Percentiles rank a stretch among this genome's conserved stretches.
phyloP scores from a whole-genome alignment of 1,284 basidiomycete genomes.

The Ceratobasidium sp. region DNA sequence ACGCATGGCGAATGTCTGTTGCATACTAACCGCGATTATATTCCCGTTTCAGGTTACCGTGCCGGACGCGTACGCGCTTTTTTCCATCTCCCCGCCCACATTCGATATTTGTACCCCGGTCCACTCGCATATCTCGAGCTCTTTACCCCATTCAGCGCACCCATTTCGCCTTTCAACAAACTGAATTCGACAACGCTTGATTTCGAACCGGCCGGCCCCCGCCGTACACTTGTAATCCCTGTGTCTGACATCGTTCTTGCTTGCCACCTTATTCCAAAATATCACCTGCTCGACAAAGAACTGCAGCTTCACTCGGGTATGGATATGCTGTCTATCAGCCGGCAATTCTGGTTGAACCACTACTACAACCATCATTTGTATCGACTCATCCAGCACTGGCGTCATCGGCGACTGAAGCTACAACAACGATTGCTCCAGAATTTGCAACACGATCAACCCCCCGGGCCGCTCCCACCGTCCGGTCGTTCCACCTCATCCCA shows the following conservation, averaged over 20 bases:
- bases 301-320: background rate
- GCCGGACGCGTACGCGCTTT: constrained; percentile 13
- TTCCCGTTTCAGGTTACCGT: constrained; percentile 1
- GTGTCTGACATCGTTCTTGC: constrained; percentile 7
- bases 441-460: background rate
- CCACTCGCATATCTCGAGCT: constrained; percentile 34
- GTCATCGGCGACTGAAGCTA: background rate
- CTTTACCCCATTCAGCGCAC: background rate
- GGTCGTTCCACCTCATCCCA: no score
- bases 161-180: background rate
- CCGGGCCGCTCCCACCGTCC: no score
- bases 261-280: constrained; percentile 20
- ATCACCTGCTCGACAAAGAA: background rate
- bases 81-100: constrained; percentile 3
- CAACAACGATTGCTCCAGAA: background rate
- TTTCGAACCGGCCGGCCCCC: background rate
- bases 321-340: background rate
- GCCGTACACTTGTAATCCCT: background rate
- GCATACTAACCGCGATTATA: background rate
- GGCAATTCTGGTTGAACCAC: constrained; percentile 21
- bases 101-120: background rate
- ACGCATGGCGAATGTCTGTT: no score
- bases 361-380: constrained; percentile 12
- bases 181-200: background rate
- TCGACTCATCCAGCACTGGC: constrained; percentile 3